Percentiles rank a stretch among this genome's conserved stretches.
Evolutionary conservation across 2,329 filamentous ascomycete genomes (phyloP).

Genomic region (Curvularia sp.): DNA sequence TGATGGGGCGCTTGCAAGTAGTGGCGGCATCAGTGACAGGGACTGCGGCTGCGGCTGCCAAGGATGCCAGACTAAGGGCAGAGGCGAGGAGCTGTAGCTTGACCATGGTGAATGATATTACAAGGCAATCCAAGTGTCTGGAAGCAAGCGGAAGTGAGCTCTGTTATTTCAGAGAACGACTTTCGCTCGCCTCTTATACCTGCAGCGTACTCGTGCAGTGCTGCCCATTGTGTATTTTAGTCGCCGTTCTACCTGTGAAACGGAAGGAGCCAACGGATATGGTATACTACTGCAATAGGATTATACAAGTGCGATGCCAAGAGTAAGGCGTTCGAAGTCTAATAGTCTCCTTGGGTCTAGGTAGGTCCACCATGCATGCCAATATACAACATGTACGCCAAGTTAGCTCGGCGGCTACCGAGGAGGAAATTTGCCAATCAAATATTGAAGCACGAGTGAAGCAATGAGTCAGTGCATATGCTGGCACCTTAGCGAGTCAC

Average conservation of each 20-base stretch:
- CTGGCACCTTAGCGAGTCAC: not conserved
- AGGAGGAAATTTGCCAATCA: not conserved
- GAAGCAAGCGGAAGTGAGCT: not conserved
- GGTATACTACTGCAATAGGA: not conserved
- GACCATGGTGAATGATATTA: constrained; percentile 8
- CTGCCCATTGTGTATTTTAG: not conserved
- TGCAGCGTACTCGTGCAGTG: not conserved
- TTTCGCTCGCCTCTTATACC: not conserved
- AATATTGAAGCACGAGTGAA: not conserved
- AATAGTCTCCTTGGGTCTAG: not conserved
- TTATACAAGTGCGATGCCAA: not conserved
- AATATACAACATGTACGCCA: not conserved
- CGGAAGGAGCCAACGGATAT: not conserved
- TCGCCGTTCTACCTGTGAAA: not conserved
- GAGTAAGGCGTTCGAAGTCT: not conserved
- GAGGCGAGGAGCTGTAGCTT: constrained; percentile 3
- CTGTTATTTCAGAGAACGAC: not conserved
- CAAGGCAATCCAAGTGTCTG: not conserved
- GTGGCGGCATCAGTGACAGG: constrained; percentile 1
- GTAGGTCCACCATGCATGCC: not conserved
- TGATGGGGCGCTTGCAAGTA: constrained; percentile 23
- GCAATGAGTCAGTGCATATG: not conserved
- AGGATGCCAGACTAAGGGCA: constrained; percentile 16
- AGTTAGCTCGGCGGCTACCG: not conserved
- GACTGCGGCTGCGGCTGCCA: constrained; percentile 16